These are phyloP conservation scores for Verticillium longisporum DNA, from an alignment of 2,329 filamentous ascomycete species.

Conservation along the genomic window DNA sequence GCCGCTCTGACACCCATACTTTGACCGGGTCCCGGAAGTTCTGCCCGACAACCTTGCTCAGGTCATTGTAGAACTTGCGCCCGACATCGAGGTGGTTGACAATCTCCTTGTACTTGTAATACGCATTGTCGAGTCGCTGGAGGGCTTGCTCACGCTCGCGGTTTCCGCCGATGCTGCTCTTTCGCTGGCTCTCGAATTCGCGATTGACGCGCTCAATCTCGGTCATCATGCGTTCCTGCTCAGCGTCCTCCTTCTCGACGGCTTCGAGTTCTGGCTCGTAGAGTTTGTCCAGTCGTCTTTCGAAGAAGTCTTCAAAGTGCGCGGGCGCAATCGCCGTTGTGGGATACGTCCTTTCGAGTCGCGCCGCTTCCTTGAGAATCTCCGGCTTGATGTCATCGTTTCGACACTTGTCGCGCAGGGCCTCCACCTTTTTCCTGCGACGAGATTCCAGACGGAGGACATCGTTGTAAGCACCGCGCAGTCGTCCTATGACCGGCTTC, in stretches of 20 bases:
- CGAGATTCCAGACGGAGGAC: slow-evolving; percentile 76
- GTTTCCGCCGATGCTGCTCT: slow-evolving; percentile 57
- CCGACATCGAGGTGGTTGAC: slow-evolving; percentile 86
- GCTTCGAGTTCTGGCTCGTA: slow-evolving; percentile 75
- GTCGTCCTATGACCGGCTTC: slow-evolving; percentile 67
- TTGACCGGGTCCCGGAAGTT: slow-evolving; percentile 74
- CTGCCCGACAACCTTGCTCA: slow-evolving; percentile 74
- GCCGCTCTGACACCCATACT: slow-evolving; percentile 71
- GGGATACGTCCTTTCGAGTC: slow-evolving; percentile 79
- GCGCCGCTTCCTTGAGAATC: slow-evolving; percentile 74
- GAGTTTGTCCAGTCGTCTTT: slow-evolving; percentile 63
- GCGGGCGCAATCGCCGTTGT: slow-evolving; percentile 78
- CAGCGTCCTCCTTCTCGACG: slow-evolving; percentile 62
- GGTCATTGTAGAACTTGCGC: slow-evolving; percentile 94
- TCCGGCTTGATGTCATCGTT: slow-evolving; percentile 84
- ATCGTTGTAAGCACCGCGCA: slow-evolving; percentile 80
- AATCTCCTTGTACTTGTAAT: slow-evolving; percentile 94
- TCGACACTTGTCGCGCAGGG: slow-evolving; percentile 70
- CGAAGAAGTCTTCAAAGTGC: slow-evolving; percentile 89
- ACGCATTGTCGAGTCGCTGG: slow-evolving; percentile 83
- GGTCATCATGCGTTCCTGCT: slow-evolving; percentile 66
- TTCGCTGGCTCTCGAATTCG: slow-evolving; percentile 67
- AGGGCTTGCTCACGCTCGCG: slow-evolving; percentile 76
- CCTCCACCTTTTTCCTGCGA: slow-evolving; percentile 71
- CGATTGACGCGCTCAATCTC: slow-evolving; percentile 70